Evolutionary conservation across 2,329 filamentous ascomycete genomes (phyloP), one percentile per base, ranked within the genome.

Genomic region (Paecilomyces fulvus): DNA sequence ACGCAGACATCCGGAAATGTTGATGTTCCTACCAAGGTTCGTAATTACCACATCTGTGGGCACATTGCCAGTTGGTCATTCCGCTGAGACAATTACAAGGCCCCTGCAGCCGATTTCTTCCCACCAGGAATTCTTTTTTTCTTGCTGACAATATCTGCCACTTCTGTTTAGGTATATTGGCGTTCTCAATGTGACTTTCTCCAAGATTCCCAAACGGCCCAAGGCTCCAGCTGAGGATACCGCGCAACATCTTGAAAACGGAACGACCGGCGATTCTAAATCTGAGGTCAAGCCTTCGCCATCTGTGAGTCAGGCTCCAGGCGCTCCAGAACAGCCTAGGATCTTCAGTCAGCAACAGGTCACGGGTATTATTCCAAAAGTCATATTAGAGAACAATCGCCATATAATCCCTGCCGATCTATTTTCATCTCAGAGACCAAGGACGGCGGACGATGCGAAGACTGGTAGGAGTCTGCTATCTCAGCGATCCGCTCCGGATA

Each of bases 111-210:
- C 20, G 10, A 12, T 49, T 6, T 49, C 48, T 25, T 17, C 21
- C 20, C 23, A 12, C 10, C 4, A 2, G 2, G 48, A 23, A 12
- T 6, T 17, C 4, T 28, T 28, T 12, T 8, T n/a, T n/a, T 6
- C 28, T 12, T 49, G 48, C 48, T 49, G 48, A 49, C 48, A 28
- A 59, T 60, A 58, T 46, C 8, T 49, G 7, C 9, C 31, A 30
- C 56, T 56, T 30, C 58, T 63, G 60, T 56, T 54, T 71, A 95
- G 90, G 69, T 97, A 99, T 66, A 97, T 99, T 65, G 94, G 94
- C 60, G 94, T 99, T 48, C 77, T 99, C 53, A 97, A 96, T 71
- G 92, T 96, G 20, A 96, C 91, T 0, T 96, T 95, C 70, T 90
- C 91, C 53, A 96, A 95, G 70, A 85, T 86, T 57, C 79, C 83